Conservation (phyloP, 176 grass and related monocot genomes). For the Eremochloa ophiuroides region DNA sequence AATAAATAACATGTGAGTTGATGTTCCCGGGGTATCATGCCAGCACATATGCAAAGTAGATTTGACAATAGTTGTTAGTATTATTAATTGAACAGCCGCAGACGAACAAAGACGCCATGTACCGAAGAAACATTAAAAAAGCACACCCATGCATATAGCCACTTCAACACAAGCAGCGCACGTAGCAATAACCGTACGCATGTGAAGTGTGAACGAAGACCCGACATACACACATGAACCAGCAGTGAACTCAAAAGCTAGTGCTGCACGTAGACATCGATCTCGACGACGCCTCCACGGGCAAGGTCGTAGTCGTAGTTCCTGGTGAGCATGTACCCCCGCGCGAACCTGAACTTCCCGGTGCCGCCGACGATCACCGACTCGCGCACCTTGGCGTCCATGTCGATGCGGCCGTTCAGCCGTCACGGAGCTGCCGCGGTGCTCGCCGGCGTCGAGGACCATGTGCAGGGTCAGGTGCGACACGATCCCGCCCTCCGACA, state of each 20-base stretch:
- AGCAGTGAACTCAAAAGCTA: not conserved
- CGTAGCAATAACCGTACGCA: no score
- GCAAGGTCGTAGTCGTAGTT: conserved; percentile 50
- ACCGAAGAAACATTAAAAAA: no score
- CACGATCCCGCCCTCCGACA: conserved; percentile 40
- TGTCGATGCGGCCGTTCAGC: conserved; percentile 36
- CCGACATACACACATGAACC: no score
- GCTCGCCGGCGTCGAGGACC: conserved; percentile 39
- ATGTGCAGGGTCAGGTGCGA: conserved; percentile 44
- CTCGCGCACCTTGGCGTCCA: conserved; percentile 40
- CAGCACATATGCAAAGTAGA: no score
- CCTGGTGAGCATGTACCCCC: conserved; percentile 39
- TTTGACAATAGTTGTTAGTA: no score
- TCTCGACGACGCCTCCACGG: conserved; percentile 51
- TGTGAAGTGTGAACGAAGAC: no score
- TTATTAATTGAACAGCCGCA: no score
- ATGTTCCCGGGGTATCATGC: no score
- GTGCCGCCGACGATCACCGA: conserved; percentile 56
- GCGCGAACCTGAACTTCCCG: conserved; percentile 33
- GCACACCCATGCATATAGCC: no score
- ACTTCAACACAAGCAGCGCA: no score
- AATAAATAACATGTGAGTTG: no score
- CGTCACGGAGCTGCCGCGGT: conserved; percentile 39
- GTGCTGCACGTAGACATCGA: conserved; percentile 40
- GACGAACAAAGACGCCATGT: no score